These are phyloP conservation scores for Thermochaetoides thermophila DNA, from an alignment of 495 filamentous ascomycete species.

Conservation along the genomic window DNA sequence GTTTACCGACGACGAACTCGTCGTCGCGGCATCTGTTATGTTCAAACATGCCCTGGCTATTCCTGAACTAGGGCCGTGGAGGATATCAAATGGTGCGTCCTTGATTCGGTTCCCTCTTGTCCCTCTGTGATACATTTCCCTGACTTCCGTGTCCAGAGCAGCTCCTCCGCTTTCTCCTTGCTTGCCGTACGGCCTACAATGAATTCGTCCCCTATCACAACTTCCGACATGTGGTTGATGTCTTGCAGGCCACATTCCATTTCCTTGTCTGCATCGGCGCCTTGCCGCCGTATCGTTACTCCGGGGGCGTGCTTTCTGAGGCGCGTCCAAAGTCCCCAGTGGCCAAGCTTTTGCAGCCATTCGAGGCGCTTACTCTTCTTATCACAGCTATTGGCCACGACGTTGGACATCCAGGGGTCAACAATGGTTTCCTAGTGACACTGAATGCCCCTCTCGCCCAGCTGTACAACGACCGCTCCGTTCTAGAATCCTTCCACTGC, in stretches of 20 bases:
- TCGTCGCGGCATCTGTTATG: slow-evolving; percentile 66
- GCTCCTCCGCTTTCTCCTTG: slow-evolving; percentile 64
- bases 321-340: slow-evolving; percentile 43
- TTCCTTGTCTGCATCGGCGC: slow-evolving; percentile 75
- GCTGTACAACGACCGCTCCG: slow-evolving; percentile 92
- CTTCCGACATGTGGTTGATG: slow-evolving; percentile 92
- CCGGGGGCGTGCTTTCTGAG: slow-evolving; percentile 7
- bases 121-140: slow-evolving; percentile 9
- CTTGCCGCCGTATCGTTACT: slow-evolving; percentile 48
- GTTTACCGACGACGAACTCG: slow-evolving; percentile 76
- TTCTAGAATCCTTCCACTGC: slow-evolving; percentile 94
- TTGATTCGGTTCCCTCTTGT: not conserved
- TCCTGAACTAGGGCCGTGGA: slow-evolving; percentile 68
- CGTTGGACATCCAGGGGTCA: slow-evolving; percentile 93
- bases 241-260: slow-evolving; percentile 84
- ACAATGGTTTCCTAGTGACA: slow-evolving; percentile 88
- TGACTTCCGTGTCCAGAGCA: slow-evolving; percentile 33
- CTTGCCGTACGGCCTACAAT: slow-evolving; percentile 80
- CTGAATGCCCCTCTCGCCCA: slow-evolving; percentile 93
- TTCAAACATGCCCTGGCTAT: slow-evolving; percentile 75
- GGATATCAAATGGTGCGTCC: slow-evolving; percentile 53
- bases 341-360: slow-evolving; percentile 56
- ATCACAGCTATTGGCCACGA: slow-evolving; percentile 95
- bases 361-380: slow-evolving; percentile 77
- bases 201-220: slow-evolving; percentile 97